Conservation (phyloP, 352 stramenopile genomes). For the Globisporangium okanoganense region DNA sequence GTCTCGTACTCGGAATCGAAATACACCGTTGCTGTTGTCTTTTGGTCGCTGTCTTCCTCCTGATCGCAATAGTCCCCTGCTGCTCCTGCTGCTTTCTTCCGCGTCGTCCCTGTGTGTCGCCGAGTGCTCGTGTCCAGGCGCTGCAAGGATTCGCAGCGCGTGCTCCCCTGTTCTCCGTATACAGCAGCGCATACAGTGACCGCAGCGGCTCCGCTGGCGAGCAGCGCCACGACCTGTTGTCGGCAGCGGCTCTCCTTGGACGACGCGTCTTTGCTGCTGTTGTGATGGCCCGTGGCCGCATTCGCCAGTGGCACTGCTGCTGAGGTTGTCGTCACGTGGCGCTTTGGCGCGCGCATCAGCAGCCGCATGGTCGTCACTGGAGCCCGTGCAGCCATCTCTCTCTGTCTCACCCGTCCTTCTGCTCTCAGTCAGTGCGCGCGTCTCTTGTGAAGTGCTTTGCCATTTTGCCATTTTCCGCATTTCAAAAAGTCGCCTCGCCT, state of each 20-base stretch:
- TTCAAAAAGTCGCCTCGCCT: background rate
- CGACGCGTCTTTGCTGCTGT: background rate
- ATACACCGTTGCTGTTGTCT: conserved; percentile 12
- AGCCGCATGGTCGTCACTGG: background rate
- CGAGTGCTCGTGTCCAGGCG: conserved; percentile 2
- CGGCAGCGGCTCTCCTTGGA: background rate
- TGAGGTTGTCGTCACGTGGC: background rate
- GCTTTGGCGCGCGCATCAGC: background rate
- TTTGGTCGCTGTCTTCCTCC: background rate
- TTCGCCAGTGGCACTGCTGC: background rate
- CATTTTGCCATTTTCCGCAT: background rate
- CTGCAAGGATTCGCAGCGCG: conserved; percentile 8
- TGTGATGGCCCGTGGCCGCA: background rate
- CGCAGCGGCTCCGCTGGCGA: background rate
- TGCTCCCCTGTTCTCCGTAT: background rate
- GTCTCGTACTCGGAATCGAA: conserved; percentile 72
- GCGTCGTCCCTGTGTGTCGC: conserved; percentile 13
- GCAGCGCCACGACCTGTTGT: background rate
- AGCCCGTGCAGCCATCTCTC: background rate
- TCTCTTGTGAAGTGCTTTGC: conserved; percentile 1
- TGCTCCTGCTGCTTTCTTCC: conserved; percentile 6
- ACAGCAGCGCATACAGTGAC: background rate
- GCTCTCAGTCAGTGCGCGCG: background rate
- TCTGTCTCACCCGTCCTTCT: background rate
- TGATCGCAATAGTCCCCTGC: background rate